A percentile compares a stretch with the other conserved stretches of the same genome.
These are phyloP conservation scores for Suillus discolor DNA, from an alignment of 768 basidiomycete species.

Conservation along the genomic window DNA sequence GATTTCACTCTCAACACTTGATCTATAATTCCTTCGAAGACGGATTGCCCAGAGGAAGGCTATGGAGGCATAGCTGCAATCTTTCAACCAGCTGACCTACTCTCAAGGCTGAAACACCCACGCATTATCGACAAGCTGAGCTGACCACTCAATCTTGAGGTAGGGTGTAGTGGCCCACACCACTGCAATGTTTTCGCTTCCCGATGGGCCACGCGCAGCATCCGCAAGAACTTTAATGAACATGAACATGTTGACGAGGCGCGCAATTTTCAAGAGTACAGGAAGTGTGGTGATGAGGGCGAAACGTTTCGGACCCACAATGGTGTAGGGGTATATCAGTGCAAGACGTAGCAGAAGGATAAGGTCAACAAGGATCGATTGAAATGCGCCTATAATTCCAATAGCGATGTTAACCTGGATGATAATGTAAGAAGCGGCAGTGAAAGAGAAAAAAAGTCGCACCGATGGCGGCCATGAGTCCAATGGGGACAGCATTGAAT, in stretches of 20 bases:
- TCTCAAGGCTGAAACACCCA: not conserved
- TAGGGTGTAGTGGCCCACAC: conserved; percentile 9
- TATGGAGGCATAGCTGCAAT: not conserved
- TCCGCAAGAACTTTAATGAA: conserved; percentile 5
- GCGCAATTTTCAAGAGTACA: conserved; percentile 31
- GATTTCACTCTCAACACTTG: conserved; percentile 1
- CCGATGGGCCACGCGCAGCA: conserved; percentile 6
- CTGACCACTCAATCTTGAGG: conserved; percentile 7
- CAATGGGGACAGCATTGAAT: not conserved
- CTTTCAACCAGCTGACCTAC: not conserved
- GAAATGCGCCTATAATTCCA: conserved; percentile 24
- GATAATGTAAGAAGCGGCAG: conserved; percentile 5
- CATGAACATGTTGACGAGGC: conserved; percentile 18
- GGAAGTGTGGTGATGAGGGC: conserved; percentile 30
- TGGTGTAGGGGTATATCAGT: conserved; percentile 35
- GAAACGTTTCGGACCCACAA: conserved; percentile 17
- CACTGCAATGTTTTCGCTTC: conserved; percentile 4
- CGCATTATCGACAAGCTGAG: not conserved
- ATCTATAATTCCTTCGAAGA: conserved; percentile 6
- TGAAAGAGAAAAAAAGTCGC: not conserved
- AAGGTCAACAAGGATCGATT: conserved; percentile 37
- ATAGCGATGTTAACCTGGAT: conserved; percentile 20
- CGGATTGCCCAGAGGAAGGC: conserved; percentile 2
- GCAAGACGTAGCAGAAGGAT: conserved; percentile 41
- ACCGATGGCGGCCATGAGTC: not conserved